A percentile compares a stretch with the other conserved stretches of the same genome.
phyloP scores from a whole-genome alignment of 768 basidiomycete genomes.

The Termitomyces bulborhizus region DNA sequence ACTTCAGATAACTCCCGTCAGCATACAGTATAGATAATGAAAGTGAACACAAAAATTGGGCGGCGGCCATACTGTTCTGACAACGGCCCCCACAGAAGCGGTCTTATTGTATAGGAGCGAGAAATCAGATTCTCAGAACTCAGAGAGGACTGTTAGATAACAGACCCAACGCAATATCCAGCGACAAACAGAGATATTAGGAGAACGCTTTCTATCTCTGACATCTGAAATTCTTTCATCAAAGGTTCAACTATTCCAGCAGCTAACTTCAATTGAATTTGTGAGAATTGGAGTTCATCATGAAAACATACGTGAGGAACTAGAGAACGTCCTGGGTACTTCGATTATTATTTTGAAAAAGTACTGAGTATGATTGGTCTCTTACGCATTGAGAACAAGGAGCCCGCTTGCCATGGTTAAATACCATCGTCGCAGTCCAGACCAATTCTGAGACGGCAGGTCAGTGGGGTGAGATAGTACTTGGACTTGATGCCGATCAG shows the following conservation, averaged over 20 bases:
- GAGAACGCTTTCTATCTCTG: constrained; percentile 44
- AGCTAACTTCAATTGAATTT: constrained; percentile 20
- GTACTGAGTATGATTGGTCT: constrained; percentile 15
- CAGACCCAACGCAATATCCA: constrained; percentile 46
- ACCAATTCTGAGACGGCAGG: constrained; percentile 40
- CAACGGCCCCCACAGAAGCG: constrained; percentile 53
- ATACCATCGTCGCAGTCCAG: constrained; percentile 32
- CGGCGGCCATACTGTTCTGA: constrained; percentile 49
- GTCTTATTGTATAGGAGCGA: constrained; percentile 17
- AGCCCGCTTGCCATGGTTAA: constrained; percentile 35
- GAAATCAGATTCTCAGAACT: neutral
- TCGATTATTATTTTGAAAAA: neutral
- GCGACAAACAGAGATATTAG: constrained; percentile 39
- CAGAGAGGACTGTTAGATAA: neutral
- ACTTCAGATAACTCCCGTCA: too few species aligned
- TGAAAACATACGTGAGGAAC: constrained; percentile 39
- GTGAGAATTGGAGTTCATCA: neutral
- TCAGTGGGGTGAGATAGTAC: neutral
- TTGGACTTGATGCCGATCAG: neutral
- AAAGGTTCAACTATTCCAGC: constrained; percentile 32
- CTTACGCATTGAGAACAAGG: constrained; percentile 48
- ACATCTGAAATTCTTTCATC: constrained; percentile 41
- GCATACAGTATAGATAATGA: constrained; percentile 45
- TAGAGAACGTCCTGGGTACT: constrained; percentile 49
- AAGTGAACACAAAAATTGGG: constrained; percentile 50